Conservation (phyloP, 352 stramenopile species). For the Elongisporangium prolatum region DNA sequence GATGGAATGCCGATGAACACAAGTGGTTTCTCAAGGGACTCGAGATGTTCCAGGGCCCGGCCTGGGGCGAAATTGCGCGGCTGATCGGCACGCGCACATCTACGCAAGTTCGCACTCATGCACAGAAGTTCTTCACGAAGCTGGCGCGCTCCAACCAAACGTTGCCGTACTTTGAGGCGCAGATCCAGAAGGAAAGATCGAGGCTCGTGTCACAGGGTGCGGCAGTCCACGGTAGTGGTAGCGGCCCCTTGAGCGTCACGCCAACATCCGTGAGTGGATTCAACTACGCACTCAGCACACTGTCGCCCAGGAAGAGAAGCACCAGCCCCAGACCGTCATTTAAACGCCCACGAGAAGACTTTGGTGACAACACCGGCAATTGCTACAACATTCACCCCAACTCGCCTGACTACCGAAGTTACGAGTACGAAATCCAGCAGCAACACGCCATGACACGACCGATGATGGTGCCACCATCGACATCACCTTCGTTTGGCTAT, state of each 20-base stretch:
- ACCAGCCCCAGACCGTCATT: conserved; percentile 14
- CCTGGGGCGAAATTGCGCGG: conserved; percentile 81
- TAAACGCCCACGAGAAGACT: conserved; percentile 16
- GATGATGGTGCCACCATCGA: background rate
- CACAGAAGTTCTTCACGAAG: conserved; percentile 89
- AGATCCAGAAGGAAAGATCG: conserved; percentile 67
- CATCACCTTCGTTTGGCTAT: background rate
- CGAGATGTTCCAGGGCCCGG: conserved; percentile 72
- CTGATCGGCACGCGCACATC: conserved; percentile 81
- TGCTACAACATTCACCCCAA: conserved; percentile 6
- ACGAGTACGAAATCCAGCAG: background rate
- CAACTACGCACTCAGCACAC: conserved; percentile 26
- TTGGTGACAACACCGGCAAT: background rate
- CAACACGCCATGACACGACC: background rate
- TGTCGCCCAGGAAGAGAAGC: conserved; percentile 39
- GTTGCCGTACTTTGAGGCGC: conserved; percentile 67
- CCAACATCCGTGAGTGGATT: conserved; percentile 30
- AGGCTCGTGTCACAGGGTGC: conserved; percentile 50
- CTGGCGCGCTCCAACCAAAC: conserved; percentile 67
- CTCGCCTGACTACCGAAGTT: background rate
- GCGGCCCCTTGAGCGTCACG: conserved; percentile 25
- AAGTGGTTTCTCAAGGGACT: conserved; percentile 73
- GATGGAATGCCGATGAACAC: conserved; percentile 76
- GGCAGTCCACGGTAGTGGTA: conserved; percentile 1
- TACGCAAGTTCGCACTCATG: conserved; percentile 82